Percentiles rank a stretch among this genome's conserved stretches.
These are phyloP conservation scores for Setaria viridis DNA, from an alignment of 202 grass and related monocot species.

Conservation along the genomic window DNA sequence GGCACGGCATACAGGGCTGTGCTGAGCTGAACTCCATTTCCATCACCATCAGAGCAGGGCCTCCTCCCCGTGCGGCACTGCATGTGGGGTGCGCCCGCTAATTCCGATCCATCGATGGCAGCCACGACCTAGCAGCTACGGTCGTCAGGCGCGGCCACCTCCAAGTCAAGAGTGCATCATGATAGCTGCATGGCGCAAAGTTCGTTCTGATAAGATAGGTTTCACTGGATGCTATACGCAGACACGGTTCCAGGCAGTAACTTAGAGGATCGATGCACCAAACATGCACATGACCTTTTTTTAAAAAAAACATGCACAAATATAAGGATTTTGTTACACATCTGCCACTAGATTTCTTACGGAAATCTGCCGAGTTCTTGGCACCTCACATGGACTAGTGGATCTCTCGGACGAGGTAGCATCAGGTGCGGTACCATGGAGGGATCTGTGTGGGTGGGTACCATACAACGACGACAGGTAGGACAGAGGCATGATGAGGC, in stretches of 20 bases:
- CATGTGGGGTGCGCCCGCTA: slow-evolving; percentile 45
- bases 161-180: not conserved
- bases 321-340: too few relatives aligned
- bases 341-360: too few relatives aligned
- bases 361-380: too few relatives aligned
- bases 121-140: not conserved
- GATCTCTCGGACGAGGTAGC: too few relatives aligned
- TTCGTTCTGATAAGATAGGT: not conserved
- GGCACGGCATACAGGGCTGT: not conserved
- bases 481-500: slow-evolving; percentile 12
- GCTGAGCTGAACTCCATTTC: not conserved
- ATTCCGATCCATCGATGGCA: not conserved
- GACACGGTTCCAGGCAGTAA: too few relatives aligned
- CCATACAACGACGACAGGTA: not conserved
- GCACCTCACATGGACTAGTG: too few relatives aligned
- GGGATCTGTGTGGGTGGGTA: too few relatives aligned
- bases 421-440: too few relatives aligned
- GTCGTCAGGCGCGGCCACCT: too few relatives aligned
- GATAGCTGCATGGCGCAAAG: not conserved
- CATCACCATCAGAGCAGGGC: not conserved
- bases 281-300: too few relatives aligned
- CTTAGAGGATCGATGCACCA: too few relatives aligned
- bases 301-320: too few relatives aligned
- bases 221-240: not conserved
- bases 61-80: not conserved